phyloP scores from a whole-genome alignment of 352 stramenopile genomes.

The Blastocystis sp. region DNA sequence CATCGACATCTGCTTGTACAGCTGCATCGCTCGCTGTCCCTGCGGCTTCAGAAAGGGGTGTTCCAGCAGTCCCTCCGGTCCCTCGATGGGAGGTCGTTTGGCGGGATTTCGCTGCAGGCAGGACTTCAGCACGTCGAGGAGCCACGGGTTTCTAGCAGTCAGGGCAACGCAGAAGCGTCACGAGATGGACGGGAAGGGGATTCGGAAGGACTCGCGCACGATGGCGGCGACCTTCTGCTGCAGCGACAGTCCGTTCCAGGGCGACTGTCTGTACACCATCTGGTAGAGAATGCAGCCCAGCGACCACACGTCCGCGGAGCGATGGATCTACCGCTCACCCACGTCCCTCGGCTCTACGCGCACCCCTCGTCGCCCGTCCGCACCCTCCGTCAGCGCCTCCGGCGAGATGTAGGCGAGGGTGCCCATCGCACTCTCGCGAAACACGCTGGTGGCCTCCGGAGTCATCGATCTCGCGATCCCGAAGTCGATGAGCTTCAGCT shows the following conservation, averaged over 20 bases:
- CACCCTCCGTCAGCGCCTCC: conserved; percentile 75
- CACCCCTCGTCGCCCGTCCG: neutral
- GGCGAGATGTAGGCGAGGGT: conserved; percentile 94
- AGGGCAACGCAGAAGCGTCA: neutral
- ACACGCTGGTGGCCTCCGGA: conserved; percentile 92
- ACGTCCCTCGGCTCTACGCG: neutral
- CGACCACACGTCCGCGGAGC: conserved; percentile 89
- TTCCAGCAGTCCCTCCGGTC: conserved; percentile 72
- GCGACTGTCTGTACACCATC: conserved; percentile 88
- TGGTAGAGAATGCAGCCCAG: conserved; percentile 92
- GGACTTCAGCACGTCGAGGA: conserved; percentile 78
- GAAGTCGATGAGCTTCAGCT: conserved; percentile 94
- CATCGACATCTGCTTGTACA: conserved; percentile 48
- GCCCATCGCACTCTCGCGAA: conserved; percentile 86
- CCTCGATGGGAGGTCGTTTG: conserved; percentile 74
- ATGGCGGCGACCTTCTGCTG: conserved; percentile 91
- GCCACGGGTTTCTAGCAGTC: conserved; percentile 70
- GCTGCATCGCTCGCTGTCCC: conserved; percentile 6
- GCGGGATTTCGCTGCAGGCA: conserved; percentile 79
- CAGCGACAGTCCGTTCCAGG: conserved; percentile 85
- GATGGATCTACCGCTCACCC: conserved; percentile 70
- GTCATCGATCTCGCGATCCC: conserved; percentile 93
- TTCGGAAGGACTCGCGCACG: conserved; percentile 81
- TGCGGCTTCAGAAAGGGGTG: conserved; percentile 71
- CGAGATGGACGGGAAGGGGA: conserved; percentile 75